Percentiles rank a stretch among this genome's conserved stretches.
Evolutionary conservation across 2,329 filamentous ascomycete species (phyloP).

Genomic region (Furcasterigmium sp.): DNA sequence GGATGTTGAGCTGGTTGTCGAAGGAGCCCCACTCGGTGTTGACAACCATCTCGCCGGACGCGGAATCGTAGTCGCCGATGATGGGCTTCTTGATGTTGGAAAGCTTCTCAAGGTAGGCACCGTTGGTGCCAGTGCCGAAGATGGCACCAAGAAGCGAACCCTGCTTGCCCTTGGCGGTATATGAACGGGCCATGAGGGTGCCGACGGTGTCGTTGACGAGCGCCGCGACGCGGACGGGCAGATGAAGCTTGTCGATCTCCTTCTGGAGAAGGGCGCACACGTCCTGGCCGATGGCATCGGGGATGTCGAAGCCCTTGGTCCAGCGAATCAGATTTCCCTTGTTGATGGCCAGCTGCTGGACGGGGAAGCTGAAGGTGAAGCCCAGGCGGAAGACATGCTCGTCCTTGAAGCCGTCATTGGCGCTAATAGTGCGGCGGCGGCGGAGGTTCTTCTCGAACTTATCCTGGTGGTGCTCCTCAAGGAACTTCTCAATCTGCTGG

Average conservation of each 20-base stretch:
- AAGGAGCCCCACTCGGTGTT: slow-evolving; percentile 99
- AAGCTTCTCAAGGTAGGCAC: slow-evolving; percentile 92
- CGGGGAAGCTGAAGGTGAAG: slow-evolving; percentile 99
- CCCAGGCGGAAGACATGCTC: slow-evolving; percentile 86
- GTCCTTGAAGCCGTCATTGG: slow-evolving; percentile 55
- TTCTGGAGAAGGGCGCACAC: slow-evolving; percentile 84
- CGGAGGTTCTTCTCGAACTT: slow-evolving; percentile 70
- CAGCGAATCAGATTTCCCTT: slow-evolving; percentile 90
- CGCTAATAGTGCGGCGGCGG: slow-evolving; percentile 56
- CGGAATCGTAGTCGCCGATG: slow-evolving; percentile 65
- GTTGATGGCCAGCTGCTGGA: slow-evolving; percentile 91
- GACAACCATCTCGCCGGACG: slow-evolving; percentile 91
- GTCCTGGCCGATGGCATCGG: slow-evolving; percentile 90
- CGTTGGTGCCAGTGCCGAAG: slow-evolving; percentile 78
- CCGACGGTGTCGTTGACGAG: slow-evolving; percentile 97
- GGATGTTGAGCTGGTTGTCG: slow-evolving; percentile 84
- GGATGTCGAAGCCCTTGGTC: slow-evolving; percentile 98
- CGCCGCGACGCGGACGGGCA: slow-evolving; percentile 92
- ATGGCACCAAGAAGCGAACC: slow-evolving; percentile 90
- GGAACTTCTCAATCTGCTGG: slow-evolving; percentile 84
- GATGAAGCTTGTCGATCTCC: slow-evolving; percentile 79
- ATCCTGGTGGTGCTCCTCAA: slow-evolving; percentile 81
- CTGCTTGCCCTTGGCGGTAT: slow-evolving; percentile 83
- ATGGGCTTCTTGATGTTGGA: slow-evolving; percentile 75
- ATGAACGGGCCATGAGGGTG: slow-evolving; percentile 95